A percentile compares a stretch with the other conserved stretches of the same genome.
Conservation (phyloP, 163 green algal genomes). For the Chloroidium sp. region DNA sequence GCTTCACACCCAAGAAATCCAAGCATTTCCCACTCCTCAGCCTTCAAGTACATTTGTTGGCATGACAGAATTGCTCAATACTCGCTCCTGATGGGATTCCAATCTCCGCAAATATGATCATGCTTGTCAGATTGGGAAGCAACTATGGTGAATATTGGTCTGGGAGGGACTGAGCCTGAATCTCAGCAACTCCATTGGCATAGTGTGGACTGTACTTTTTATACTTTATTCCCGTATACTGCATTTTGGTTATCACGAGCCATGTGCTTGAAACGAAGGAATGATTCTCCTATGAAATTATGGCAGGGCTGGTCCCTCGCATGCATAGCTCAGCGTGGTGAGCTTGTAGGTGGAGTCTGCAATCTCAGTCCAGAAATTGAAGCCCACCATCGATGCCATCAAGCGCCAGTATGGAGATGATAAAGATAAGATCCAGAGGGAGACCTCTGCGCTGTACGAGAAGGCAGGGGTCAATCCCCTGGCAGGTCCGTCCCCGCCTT, state of each 20-base stretch:
- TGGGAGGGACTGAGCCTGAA: too few species aligned
- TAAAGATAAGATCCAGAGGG: slow-evolving; percentile 61
- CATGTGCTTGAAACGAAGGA: too few species aligned
- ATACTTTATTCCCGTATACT: too few species aligned
- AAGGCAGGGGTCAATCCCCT: slow-evolving; percentile 68
- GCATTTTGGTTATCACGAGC: too few species aligned
- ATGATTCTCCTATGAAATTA: neutral
- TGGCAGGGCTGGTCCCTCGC: neutral
- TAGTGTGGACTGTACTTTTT: too few species aligned
- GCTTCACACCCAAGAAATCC: too few species aligned
- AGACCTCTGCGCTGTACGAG: slow-evolving; percentile 74
- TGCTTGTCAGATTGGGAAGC: too few species aligned
- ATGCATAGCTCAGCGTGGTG: neutral
- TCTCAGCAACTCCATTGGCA: too few species aligned
- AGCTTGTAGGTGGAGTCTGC: slow-evolving; percentile 71
- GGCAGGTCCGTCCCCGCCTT: slow-evolving; percentile 26
- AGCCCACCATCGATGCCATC: slow-evolving; percentile 86
- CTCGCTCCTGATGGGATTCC: neutral
- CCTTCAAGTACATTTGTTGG: neutral
- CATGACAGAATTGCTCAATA: neutral
- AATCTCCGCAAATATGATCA: too few species aligned
- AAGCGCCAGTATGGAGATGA: slow-evolving; percentile 73
- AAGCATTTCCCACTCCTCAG: too few species aligned
- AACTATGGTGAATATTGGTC: too few species aligned
- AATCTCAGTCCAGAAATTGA: slow-evolving; percentile 77